A percentile compares a stretch with the other conserved stretches of the same genome.
Conservation (phyloP, 768 basidiomycete genomes). For the Tylopilus intermedius region DNA sequence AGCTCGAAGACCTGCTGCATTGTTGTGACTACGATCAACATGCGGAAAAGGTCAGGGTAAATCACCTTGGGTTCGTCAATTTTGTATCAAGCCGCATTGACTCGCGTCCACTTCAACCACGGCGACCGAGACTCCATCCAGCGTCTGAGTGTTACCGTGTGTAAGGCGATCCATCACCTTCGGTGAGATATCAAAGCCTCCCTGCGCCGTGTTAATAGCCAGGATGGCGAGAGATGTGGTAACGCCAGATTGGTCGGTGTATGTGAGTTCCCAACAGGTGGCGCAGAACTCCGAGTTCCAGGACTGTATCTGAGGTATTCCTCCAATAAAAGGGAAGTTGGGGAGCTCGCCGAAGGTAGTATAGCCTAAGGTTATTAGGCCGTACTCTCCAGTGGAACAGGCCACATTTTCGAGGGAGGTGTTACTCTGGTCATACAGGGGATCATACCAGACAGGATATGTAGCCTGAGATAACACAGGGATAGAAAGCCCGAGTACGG, state of each 20-base stretch:
- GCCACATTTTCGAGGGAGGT: constrained; percentile 40
- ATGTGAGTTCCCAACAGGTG: constrained; percentile 57
- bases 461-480: background rate
- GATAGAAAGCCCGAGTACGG: background rate
- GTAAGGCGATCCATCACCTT: constrained; percentile 35
- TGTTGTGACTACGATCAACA: no score
- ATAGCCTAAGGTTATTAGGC: background rate
- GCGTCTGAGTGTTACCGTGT: constrained; percentile 18
- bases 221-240: constrained; percentile 41
- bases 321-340: constrained; percentile 44
- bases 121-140: constrained; percentile 19
- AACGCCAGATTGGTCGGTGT: constrained; percentile 27
- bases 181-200: constrained; percentile 35
- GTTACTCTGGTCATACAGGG: constrained; percentile 42
- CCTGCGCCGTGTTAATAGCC: constrained; percentile 45
- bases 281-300: constrained; percentile 54
- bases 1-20: no score
- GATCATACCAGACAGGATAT: constrained; percentile 40
- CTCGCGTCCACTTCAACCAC: no score
- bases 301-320: constrained; percentile 44
- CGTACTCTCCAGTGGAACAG: constrained; percentile 51
- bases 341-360: background rate
- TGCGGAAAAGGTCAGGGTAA: no score
- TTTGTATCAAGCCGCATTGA: no score
- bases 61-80: no score